Conservation (phyloP, 225 moss, liverwort and hornwort species). For the Bryoerythrophyllum caledonicum region DNA sequence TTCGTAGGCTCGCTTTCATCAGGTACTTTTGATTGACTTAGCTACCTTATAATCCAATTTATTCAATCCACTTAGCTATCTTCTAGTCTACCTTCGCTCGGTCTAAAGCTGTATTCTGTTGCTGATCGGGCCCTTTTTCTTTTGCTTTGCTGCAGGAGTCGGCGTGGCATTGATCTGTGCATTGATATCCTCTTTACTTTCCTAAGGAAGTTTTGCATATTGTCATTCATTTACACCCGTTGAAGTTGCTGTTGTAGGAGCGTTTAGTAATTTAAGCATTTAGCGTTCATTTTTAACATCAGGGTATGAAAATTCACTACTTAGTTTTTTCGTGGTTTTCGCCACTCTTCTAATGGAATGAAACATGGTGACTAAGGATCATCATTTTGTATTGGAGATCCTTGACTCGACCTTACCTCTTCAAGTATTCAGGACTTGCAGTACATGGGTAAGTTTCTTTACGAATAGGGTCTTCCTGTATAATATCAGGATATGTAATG, state of each 20-base stretch:
- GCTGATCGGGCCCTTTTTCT: conserved; percentile 28
- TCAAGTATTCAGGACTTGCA: conserved; percentile 96
- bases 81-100: conserved; percentile 12
- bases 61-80: background rate
- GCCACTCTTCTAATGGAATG: background rate
- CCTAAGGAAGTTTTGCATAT: conserved; percentile 4
- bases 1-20: conserved; percentile 94
- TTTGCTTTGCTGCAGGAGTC: conserved; percentile 67
- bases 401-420: conserved; percentile 76
- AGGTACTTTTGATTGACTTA: conserved; percentile 38
- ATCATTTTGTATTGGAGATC: conserved; percentile 26
- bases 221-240: background rate
- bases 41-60: background rate
- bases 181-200: conserved; percentile 70
- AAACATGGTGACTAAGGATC: background rate
- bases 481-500: conserved; percentile 18
- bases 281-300: background rate
- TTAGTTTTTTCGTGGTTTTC: conserved; percentile 5
- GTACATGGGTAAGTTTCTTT: conserved; percentile 72
- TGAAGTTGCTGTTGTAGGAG: conserved; percentile 5
- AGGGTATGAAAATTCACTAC: background rate
- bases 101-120: conserved; percentile 20
- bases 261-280: background rate
- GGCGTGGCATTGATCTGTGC: conserved; percentile 94
- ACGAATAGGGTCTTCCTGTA: background rate